Evolutionary conservation across 2,329 filamentous ascomycete species (phyloP), one percentile per base, ranked within the genome.

Genomic region (Nothophaeocryptopus gaeumannii): DNA sequence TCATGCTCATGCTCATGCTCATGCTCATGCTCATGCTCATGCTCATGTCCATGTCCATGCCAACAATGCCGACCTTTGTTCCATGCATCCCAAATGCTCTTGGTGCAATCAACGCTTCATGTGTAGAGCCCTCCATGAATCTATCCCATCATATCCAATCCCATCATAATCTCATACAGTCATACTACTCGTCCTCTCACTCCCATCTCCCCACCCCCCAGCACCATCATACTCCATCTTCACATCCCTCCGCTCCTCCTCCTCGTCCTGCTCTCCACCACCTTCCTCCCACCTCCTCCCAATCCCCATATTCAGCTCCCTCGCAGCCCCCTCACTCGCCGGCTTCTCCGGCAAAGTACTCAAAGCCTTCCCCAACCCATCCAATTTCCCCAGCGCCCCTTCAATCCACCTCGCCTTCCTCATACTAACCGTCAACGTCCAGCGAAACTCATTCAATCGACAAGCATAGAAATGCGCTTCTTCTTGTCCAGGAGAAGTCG

Each of bases 391-490:
- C 8, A 76, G 64, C 9, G 74, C 75, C 32, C 70, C 71, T 12
- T 69, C 68, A 5, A 78, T 70, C 63, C 75, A 78, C 20, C 66
- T 72, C 9, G 79, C 80, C 40, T 86, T 83, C 67, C 89, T 89
- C 38, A 83, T 85, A 69, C 86, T 91, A 40, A 97, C 91, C 8
- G 86, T 86, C 47, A 97, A 76, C 8, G 92, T 96, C 92, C 92
- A 99, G 42, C 89, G 82, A 66, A 96, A 97, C 71, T 99, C 92
- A 52, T 84, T 85, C 15, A 97, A 72, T 1, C 92, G 78, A 10
- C 88, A 80, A 33, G 88, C 83, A 71, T 97, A 99, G 78, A 95
- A 97, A 30, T 93, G 89, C 0, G 88, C 89, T 69, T 97, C 92
- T 66, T 96, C 90, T 41, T 83, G 79, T 0, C 88, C 89, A 0